These are phyloP conservation scores for Pistacia integerrima DNA, from an alignment of 345 rosid genomes.

Conservation along the genomic window DNA sequence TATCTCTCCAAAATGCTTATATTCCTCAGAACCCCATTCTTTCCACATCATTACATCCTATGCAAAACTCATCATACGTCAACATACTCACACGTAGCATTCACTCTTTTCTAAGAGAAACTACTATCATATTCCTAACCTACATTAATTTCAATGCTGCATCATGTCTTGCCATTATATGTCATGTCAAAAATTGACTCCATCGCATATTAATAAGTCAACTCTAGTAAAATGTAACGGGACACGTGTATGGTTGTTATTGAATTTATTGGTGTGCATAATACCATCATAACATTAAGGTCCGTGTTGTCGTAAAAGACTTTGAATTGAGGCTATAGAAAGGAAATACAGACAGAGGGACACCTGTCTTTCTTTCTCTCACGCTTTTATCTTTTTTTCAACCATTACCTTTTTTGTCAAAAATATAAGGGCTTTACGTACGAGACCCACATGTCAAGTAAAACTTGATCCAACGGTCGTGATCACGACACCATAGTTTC, in stretches of 20 bases:
- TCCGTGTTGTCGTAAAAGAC: slow-evolving; percentile 34
- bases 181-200: neutral
- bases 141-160: slow-evolving; percentile 6
- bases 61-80: slow-evolving; percentile 6
- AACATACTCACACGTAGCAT: slow-evolving; percentile 21
- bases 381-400: neutral
- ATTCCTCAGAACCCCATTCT: slow-evolving; percentile 28
- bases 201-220: neutral
- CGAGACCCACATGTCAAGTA: neutral
- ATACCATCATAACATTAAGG: neutral
- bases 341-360: slow-evolving; percentile 10
- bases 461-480: slow-evolving; percentile 30
- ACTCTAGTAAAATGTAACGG: neutral
- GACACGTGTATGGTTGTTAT: neutral
- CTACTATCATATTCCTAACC: neutral
- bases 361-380: slow-evolving; percentile 29
- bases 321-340: slow-evolving; percentile 21
- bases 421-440: slow-evolving; percentile 16
- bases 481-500: neutral
- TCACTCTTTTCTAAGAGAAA: neutral
- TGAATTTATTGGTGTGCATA: neutral
- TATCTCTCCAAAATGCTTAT: slow-evolving; percentile 8
- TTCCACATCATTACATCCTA: slow-evolving; percentile 15
- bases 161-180: neutral
- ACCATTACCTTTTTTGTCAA: slow-evolving; percentile 8